Evolutionary conservation across 73 alveolate species (phyloP).

Genomic region (Tetrahymena thermophila): DNA sequence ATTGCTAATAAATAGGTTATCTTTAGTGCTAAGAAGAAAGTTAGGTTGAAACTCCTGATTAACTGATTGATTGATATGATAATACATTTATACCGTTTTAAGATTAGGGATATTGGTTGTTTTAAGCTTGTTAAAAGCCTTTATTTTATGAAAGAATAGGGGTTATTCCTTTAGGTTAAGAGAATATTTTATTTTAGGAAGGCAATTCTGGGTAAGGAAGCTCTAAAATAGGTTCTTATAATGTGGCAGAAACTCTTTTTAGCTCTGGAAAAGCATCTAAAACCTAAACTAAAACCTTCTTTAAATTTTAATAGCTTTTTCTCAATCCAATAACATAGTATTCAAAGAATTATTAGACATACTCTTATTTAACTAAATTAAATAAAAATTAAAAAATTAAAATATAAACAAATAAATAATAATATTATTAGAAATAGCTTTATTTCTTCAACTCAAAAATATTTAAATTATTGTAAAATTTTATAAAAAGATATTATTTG

Average conservation of each 20-base stretch:
- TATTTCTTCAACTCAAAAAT: too few relatives aligned
- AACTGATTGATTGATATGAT: neutral
- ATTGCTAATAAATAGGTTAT: neutral
- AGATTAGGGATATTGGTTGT: neutral
- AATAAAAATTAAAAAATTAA: neutral
- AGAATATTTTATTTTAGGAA: neutral
- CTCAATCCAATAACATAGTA: neutral
- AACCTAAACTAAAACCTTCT: neutral
- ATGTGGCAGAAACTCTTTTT: neutral
- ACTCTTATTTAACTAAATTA: neutral
- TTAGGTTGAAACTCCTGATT: neutral
- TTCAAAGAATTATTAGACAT: neutral
- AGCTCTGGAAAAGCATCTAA: neutral
- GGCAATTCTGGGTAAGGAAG: neutral
- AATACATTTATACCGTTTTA: neutral
- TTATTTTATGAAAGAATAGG: neutral
- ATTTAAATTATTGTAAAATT: too few relatives aligned
- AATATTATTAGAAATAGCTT: too few relatives aligned
- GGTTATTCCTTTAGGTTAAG: neutral
- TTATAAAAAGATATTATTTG: too few relatives aligned
- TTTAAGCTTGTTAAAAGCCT: neutral
- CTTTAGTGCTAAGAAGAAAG: neutral
- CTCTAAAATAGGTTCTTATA: neutral
- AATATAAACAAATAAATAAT: too few relatives aligned
- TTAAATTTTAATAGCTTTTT: neutral